Evolutionary conservation across 108 stramenopile genomes (phyloP), one percentile per base, ranked within the genome.

Genomic region (Fragilaria crotonensis): DNA sequence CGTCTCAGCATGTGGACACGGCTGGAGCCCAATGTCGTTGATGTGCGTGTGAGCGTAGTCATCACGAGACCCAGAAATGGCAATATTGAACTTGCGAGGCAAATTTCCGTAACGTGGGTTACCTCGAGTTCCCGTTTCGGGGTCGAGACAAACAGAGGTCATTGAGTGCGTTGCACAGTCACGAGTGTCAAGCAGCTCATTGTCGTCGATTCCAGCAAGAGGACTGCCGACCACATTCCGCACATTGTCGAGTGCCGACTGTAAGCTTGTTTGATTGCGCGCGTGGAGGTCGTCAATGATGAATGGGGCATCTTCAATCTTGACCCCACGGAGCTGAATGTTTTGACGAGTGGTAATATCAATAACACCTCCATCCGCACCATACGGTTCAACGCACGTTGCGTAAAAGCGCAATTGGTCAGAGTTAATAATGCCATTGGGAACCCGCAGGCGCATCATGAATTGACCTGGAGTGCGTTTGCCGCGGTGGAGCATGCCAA

Each of bases 401-500:
- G 93, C 89, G 48, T 78, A 84, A 59, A 94, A 91, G 26, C 94
- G 72, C 78, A 97, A 75, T 62, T 91, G 93, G 45, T 93, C 89
- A 30, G 87, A 54, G 36, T 80, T 95, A 60, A 95, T 76, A 36
- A 97, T 90, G n/a, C 96, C 96, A 68, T 95, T 95, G 3, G 96
- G 94, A 2, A 94, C 80, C 61, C 83, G 78, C 49, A 92, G 77
- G 0, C 94, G 78, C 88, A 95, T 88, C 94, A 96, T 93, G 81
- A 96, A 96, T 57, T 88, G 87, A 23, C 96, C 96, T 1, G 96
- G 96, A 30, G 93, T 95, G 20, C 91, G 84, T 75, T 95, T 96
- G 51, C 73, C 65, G 36, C 96, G 74, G 72, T 94, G 93, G 22
- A 96, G 80, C 77, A 96, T 81, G 31, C 96, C 96, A 2, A 87